Percentiles rank a stretch among this genome's conserved stretches.
phyloP scores from a whole-genome alignment of 2,329 filamentous ascomycete species.

The Trematosphaeria pertusa region DNA sequence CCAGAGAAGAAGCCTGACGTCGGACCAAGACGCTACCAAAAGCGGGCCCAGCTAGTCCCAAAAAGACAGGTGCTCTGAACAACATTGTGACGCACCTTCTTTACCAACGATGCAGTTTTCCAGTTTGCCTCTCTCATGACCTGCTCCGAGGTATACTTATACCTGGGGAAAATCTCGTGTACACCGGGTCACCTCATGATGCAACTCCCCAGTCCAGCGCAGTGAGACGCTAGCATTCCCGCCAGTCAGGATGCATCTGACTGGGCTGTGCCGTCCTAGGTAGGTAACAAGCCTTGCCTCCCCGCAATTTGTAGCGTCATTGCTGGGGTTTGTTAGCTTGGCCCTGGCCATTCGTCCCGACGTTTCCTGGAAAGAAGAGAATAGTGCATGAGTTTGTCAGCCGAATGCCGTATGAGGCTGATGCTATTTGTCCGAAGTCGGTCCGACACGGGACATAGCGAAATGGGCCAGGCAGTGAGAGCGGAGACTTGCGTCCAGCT shows the following conservation, averaged over 20 bases:
- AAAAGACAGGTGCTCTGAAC: constrained; percentile 28
- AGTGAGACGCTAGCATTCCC: too few relatives aligned
- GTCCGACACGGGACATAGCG: constrained; percentile 5
- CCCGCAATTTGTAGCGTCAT: too few relatives aligned
- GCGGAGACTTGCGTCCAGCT: too few relatives aligned
- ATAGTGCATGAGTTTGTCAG: not conserved
- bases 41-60: constrained; percentile 28
- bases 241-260: too few relatives aligned
- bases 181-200: too few relatives aligned
- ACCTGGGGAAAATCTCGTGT: constrained; percentile 2
- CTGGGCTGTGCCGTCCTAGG: too few relatives aligned
- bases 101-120: not conserved
- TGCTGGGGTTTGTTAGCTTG: too few relatives aligned
- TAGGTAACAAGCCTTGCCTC: too few relatives aligned
- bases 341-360: too few relatives aligned
- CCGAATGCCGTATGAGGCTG: not conserved
- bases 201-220: too few relatives aligned
- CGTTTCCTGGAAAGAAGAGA: too few relatives aligned
- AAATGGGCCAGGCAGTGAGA: too few relatives aligned
- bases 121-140: not conserved
- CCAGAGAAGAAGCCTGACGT: constrained; percentile 29
- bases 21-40: constrained; percentile 22
- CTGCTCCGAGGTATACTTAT: not conserved
- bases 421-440: constrained; percentile 3
- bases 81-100: constrained; percentile 28